These are phyloP conservation scores for Salix purpurea DNA, from an alignment of 345 rosid genomes.

Conservation along the genomic window DNA sequence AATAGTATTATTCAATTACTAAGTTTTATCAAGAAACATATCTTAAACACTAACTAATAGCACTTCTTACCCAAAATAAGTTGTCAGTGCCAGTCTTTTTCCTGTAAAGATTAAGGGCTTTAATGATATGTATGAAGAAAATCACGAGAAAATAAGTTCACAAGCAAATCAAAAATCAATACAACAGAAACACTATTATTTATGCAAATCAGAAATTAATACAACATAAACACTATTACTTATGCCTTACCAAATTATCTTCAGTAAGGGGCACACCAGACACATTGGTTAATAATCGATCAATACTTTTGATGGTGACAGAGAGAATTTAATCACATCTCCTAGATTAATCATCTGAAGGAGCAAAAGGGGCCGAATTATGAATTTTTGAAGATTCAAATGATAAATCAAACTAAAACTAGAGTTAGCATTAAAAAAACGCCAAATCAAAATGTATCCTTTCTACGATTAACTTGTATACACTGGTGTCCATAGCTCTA, in stretches of 20 bases:
- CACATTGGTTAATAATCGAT: conserved; percentile 73
- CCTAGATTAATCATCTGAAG: conserved; percentile 82
- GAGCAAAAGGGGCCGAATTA: conserved; percentile 3
- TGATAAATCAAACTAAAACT: not conserved
- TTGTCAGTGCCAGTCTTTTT: conserved; percentile 70
- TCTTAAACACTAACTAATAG: not conserved
- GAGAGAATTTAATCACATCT: conserved; percentile 80
- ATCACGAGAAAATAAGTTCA: not conserved
- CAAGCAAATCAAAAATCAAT: not conserved
- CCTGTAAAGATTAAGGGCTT: conserved; percentile 89
- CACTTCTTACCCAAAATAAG: conserved; percentile 69
- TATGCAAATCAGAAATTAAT: not conserved
- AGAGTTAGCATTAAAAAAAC: not conserved
- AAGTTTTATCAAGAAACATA: not conserved
- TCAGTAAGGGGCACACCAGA: conserved; percentile 85
- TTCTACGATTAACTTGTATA: not conserved
- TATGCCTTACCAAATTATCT: conserved; percentile 53
- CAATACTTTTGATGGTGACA: conserved; percentile 71
- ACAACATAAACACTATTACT: not conserved
- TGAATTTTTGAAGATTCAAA: not conserved
- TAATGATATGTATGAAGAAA: conserved; percentile 64
- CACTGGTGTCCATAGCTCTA: not conserved
- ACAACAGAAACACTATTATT: not conserved
- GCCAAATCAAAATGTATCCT: not conserved
- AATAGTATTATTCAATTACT: not conserved